phyloP scores from a whole-genome alignment of 352 stramenopile species.

The Globisporangium recalcitrans region DNA sequence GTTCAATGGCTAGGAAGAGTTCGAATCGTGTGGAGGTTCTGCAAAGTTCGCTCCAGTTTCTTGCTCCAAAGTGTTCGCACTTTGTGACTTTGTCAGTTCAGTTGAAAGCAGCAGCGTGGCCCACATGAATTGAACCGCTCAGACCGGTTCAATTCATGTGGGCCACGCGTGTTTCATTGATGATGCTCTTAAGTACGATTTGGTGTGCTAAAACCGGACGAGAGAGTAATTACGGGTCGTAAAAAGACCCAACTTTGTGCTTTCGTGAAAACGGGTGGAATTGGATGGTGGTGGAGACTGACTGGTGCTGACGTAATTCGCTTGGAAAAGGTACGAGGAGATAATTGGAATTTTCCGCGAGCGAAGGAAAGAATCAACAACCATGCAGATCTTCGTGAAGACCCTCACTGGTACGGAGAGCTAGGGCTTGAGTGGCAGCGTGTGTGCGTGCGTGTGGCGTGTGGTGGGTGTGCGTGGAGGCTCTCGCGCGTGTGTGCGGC shows the following conservation, averaged over 20 bases:
- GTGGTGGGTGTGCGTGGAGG: not conserved
- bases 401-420: conserved; percentile 25
- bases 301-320: conserved; percentile 11
- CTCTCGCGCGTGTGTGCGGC: not conserved
- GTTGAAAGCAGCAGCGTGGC: too few relatives aligned
- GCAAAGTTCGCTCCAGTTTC: too few relatives aligned
- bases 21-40: too few relatives aligned
- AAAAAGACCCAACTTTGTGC: conserved; percentile 11
- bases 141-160: not conserved
- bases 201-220: not conserved
- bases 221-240: conserved; percentile 14
- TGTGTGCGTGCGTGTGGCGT: not conserved
- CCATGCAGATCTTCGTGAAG: conserved; percentile 61
- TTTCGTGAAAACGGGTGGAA: conserved; percentile 11
- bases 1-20: too few relatives aligned
- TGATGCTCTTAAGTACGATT: conserved; percentile 2
- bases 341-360: conserved; percentile 63
- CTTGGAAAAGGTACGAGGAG: conserved; percentile 1
- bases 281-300: conserved; percentile 30
- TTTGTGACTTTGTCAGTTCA: too few relatives aligned
- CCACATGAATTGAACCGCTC: not conserved
- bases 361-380: conserved; percentile 46
- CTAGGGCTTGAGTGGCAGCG: not conserved
- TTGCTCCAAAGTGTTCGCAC: too few relatives aligned
- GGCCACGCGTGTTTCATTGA: too few relatives aligned